These are phyloP conservation scores for Neocatenulostroma microsporum DNA, from an alignment of 2,329 filamentous ascomycete genomes.

Conservation along the genomic window DNA sequence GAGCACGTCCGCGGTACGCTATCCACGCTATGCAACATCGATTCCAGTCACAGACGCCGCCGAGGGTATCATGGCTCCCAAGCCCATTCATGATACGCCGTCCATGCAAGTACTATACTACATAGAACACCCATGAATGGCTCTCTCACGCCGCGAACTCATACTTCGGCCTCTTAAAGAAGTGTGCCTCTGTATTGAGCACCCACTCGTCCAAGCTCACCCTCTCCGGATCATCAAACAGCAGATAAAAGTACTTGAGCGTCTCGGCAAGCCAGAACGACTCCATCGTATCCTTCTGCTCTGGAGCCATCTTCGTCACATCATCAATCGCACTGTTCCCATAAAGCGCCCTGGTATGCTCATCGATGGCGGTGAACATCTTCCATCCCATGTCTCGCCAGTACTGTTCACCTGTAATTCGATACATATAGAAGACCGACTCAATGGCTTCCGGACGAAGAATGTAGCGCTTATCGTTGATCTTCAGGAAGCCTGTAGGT, in stretches of 20 bases:
- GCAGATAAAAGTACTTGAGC: slow-evolving; percentile 82
- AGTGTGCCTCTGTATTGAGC: slow-evolving; percentile 51
- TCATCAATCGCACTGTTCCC: slow-evolving; percentile 65
- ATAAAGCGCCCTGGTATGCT: slow-evolving; percentile 55
- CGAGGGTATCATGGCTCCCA: too few species aligned
- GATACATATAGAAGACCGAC: slow-evolving; percentile 82
- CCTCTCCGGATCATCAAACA: slow-evolving; percentile 62
- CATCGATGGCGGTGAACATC: slow-evolving; percentile 69
- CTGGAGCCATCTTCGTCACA: slow-evolving; percentile 43
- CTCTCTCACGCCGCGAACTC: slow-evolving; percentile 5
- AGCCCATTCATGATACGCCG: too few species aligned
- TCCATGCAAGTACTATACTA: too few species aligned
- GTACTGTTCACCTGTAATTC: slow-evolving; percentile 67
- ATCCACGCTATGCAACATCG: too few species aligned
- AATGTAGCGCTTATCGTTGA: slow-evolving; percentile 34
- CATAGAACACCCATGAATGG: too few species aligned
- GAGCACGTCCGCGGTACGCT: too few species aligned
- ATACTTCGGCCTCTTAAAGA: slow-evolving; percentile 27
- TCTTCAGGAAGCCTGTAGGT: slow-evolving; percentile 33
- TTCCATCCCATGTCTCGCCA: slow-evolving; percentile 79
- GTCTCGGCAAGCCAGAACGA: slow-evolving; percentile 74
- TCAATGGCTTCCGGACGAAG: slow-evolving; percentile 71
- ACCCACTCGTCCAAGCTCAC: slow-evolving; percentile 63
- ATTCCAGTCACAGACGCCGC: too few species aligned
- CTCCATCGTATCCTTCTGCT: slow-evolving; percentile 61